Base-by-base conservation (phyloP, 2,329 filamentous ascomycete genomes). In the Paecilomyces formosus region DNA sequence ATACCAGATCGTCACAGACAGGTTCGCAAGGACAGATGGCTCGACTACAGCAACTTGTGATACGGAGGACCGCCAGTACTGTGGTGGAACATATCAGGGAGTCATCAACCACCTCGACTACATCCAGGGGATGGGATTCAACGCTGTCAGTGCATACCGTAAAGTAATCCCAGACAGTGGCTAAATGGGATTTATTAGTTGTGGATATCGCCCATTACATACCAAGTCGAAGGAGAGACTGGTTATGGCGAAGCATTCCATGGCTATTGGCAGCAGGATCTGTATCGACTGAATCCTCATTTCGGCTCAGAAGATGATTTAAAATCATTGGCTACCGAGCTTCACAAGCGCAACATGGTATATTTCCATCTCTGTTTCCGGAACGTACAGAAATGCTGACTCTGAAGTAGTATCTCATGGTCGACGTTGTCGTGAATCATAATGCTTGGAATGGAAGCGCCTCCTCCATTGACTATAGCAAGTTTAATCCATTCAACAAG, bases 351-450 rank as follows among this genome's bases (percentile, higher is more conserved):
- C 66, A 76, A 70, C 60, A 80, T 76, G 77, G 55, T 56, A 50
- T 52, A 24, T 15, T 18, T 52, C 22, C 49, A 24, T 52, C 3
- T 4, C 18, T 18, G 49, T 22, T 24, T n/a, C n/a, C n/a, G 9
- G 12, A 52, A 12, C n/a, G 7, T 18, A 21, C 7, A 12, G 3
- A 15, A 12, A 12, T 15, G 21, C 49, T 52, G 18, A 52, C 12
- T 22, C 3, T 2, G 22, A 18, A 9, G 21, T 52, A 52, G 80
- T 81, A 80, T 62, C 67, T 83, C 31, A 84, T 84, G 81, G 71
- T 84, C 3, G 81, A 83, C 62, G 67, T 83, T 3, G 80, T 83
- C 2, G 75, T 77, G 15, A 84, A 84, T 64, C 80, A 84, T 66
- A 79, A 77, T 62, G 79, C 74, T 3, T 81, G 76, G 68, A 66